Evolutionary conservation across 345 rosid genomes (phyloP), one percentile per base, ranked within the genome.

Genomic region (Eutrema heterophyllum): DNA sequence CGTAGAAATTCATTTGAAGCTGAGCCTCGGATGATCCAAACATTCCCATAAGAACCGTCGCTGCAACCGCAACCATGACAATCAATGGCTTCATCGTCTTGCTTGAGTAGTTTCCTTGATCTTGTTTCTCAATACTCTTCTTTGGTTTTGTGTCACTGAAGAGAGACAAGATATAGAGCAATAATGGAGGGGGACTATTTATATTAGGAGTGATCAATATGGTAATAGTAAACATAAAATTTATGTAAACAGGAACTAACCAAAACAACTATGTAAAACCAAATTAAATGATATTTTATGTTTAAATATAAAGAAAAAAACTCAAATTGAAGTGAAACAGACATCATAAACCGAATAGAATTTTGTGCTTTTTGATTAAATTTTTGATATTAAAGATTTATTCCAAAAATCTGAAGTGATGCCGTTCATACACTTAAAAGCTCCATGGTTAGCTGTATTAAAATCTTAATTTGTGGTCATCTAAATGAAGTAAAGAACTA

Each of bases 1-100:
- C 73, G 48, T 91, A 91, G 74, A 84, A 93, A 30, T 77, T 79
- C 81, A 79, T 35, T 76, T 86, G 79, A 76, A 93, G 79, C 24
- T 93, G 90, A 72, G 86, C 93, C 32, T 80, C 70, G 12, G 76
- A 66, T 12, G 76, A 74, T 18, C 67, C 78, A 32, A 81, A 14
- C 35, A 44, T 43, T 24, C 72, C 87, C 14, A 83, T 64, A 27
- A 57, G 77, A 40, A 73, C 44, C 8, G 76, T 29, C 1, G 82
- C 59, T 52, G 75, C 81, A 30, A 82, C 32, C 29, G 53, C 49
- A 30, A 66, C 53, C 12, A 51, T 33, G 1, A 36, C 36, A 21
- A 54, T 63, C 10, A 58, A 15, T 59, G 2, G 67, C 6, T 71
- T 64, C 76, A 60, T 71, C 43, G 35, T 57, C 74, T 14, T 71